phyloP scores from a whole-genome alignment of 2,329 filamentous ascomycete genomes.

The Penicillium sp. region DNA sequence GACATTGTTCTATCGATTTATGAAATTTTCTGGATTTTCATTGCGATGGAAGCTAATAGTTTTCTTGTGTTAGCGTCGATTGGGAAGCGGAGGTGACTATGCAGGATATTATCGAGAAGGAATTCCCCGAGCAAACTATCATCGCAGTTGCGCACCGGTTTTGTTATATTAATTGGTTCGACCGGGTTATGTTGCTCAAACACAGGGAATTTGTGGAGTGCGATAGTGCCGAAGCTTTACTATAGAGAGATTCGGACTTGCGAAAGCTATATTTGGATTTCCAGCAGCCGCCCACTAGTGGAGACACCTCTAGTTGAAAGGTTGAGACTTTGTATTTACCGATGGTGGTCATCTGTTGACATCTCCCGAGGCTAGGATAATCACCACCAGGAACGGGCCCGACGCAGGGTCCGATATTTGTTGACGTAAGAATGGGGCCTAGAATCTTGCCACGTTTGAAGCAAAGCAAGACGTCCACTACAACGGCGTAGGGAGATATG shows the following conservation, averaged over 20 bases:
- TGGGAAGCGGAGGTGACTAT: not conserved
- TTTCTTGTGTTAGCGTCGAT: not conserved
- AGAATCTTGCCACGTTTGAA: too few species aligned
- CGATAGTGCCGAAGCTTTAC: not conserved
- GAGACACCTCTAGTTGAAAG: not conserved
- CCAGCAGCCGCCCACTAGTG: not conserved
- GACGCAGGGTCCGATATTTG: too few species aligned
- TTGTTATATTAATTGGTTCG: not conserved
- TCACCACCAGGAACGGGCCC: too few species aligned
- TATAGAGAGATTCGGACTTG: not conserved
- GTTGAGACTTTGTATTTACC: not conserved
- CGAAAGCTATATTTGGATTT: not conserved
- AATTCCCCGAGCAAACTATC: not conserved
- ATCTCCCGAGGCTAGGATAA: too few species aligned
- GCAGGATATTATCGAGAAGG: not conserved
- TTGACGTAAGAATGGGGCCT: too few species aligned
- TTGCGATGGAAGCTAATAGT: not conserved
- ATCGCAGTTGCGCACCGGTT: not conserved
- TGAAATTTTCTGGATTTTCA: too few species aligned
- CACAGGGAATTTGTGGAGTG: not conserved
- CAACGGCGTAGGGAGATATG: too few species aligned
- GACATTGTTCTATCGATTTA: not conserved
- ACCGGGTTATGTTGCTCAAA: not conserved
- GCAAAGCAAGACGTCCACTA: too few species aligned
- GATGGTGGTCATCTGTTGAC: not conserved